These are phyloP conservation scores for Tetraselmis chui DNA, from an alignment of 139 green algal genomes.

Conservation along the genomic window DNA sequence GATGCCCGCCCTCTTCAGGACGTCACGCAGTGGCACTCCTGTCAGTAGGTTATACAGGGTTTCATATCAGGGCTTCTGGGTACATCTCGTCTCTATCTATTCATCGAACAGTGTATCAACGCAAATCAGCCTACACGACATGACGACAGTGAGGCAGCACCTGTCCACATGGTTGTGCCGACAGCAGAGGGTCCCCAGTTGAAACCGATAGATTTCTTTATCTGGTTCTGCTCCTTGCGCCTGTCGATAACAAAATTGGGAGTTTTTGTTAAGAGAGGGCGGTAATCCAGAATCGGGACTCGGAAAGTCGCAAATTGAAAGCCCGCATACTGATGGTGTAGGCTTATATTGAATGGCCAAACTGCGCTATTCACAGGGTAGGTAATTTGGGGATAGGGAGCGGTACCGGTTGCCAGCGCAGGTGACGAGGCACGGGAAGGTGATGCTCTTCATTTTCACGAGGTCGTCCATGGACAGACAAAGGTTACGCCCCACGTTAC, in stretches of 20 bases:
- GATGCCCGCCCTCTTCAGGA: conserved; percentile 61
- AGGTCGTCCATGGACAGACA: neutral
- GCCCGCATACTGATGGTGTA: too few relatives aligned
- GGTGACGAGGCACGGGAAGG: neutral
- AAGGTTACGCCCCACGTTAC: neutral
- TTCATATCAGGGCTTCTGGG: too few relatives aligned
- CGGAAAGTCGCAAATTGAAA: too few relatives aligned
- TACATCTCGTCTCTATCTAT: too few relatives aligned
- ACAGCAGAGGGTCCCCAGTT: conserved; percentile 77
- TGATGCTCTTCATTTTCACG: neutral
- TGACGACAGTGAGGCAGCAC: conserved; percentile 64
- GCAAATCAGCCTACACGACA: conserved; percentile 82
- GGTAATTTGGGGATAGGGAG: neutral
- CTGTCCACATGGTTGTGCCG: conserved; percentile 79
- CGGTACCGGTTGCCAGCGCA: neutral
- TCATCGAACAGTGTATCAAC: too few relatives aligned
- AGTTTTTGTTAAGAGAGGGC: too few relatives aligned
- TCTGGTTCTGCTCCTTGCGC: too few relatives aligned
- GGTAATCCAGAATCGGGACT: too few relatives aligned
- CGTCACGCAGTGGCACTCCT: conserved; percentile 73
- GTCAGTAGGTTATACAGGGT: too few relatives aligned
- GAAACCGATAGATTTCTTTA: conserved; percentile 95
- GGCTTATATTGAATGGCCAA: too few relatives aligned
- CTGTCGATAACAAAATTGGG: too few relatives aligned
- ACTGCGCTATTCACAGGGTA: neutral